Evolutionary conservation across 306 rosid genomes (phyloP), one percentile per base, ranked within the genome.

Genomic region (Luffa acutangula): DNA sequence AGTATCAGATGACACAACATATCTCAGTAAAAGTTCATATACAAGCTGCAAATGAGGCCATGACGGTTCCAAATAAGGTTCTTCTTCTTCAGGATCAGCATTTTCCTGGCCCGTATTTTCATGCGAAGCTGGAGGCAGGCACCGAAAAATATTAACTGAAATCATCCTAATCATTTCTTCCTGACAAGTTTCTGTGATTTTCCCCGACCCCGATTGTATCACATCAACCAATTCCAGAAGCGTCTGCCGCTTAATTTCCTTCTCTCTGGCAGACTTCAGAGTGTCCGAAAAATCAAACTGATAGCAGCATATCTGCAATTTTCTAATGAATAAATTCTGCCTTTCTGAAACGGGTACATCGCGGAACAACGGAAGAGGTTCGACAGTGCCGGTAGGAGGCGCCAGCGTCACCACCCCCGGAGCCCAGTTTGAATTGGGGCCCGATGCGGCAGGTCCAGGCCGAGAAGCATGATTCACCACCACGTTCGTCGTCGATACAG

Each of bases 11-110:
- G 97, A 93, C 59, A 95, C 99, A 34, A 93, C 89, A 59, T 95
- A 95, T 83, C 99, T 87, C 33, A 91, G 89, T 20, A 95, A 92
- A 58, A 95, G 89, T 88, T 95, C 99, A 33, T 92, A 95, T 17
- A 93, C 97, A 21, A 95, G 89, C 87, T 95, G 99, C 88, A 95
- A 86, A 80, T 95, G 99, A 0, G 96, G 93, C 99, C 99, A 95
- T 0, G 93, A 72, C 0, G 99, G 99, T 20, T 95, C 97, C 87
- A 93, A 51, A 41, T 83, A 84, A 3, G 94, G 93, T 43, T 95
- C 99, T 37, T 93, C 99, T 78, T 95, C 99, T 33, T 95, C 99
- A 0, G 97, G 95, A 82, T 94, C 98, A 12, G 86, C 81, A 49
- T 82, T 66, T 63, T 91, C 99, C 51, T 91, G 93, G 2, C 97